Percentiles rank a stretch among this genome's conserved stretches.
These are phyloP conservation scores for Pilobolus umbonatus DNA, from an alignment of 192 early-diverging fungal genomes.

Conservation along the genomic window DNA sequence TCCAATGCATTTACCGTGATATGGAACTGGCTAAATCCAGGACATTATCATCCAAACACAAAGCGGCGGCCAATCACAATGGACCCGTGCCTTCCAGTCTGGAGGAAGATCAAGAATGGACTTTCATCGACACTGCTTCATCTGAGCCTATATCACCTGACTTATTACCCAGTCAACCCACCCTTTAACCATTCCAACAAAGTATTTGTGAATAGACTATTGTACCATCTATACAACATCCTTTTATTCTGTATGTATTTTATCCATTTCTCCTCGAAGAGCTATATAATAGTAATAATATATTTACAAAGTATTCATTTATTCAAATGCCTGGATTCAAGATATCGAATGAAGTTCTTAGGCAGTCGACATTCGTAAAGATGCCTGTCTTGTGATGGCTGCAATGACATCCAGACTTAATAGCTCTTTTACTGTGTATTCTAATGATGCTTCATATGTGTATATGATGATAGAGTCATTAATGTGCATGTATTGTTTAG, in stretches of 20 bases:
- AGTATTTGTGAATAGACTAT: no score
- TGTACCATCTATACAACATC: no score
- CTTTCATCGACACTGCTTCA: constrained; percentile 16
- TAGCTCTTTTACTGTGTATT: constrained; percentile 30
- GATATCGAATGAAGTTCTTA: no score
- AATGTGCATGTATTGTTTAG: constrained; percentile 73
- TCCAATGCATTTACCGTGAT: constrained; percentile 60
- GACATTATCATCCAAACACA: constrained; percentile 27
- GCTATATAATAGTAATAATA: neutral
- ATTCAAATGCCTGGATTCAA: no score
- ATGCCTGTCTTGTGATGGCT: constrained; percentile 31
- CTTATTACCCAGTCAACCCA: no score
- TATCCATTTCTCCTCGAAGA: neutral
- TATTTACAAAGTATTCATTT: no score
- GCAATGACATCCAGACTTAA: constrained; percentile 30
- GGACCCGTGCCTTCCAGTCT: neutral
- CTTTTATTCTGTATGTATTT: neutral
- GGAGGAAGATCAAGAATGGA: constrained; percentile 29
- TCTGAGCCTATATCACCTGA: constrained; percentile 15
- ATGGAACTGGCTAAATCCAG: constrained; percentile 45
- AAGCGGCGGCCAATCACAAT: neutral
- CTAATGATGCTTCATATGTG: constrained; percentile 69
- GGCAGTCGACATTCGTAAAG: constrained; percentile 3
- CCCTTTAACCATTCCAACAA: no score
- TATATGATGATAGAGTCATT: constrained; percentile 87